Evolutionary conservation across 768 basidiomycete species (phyloP).

Genomic region (Tricholoma saponaceum): DNA sequence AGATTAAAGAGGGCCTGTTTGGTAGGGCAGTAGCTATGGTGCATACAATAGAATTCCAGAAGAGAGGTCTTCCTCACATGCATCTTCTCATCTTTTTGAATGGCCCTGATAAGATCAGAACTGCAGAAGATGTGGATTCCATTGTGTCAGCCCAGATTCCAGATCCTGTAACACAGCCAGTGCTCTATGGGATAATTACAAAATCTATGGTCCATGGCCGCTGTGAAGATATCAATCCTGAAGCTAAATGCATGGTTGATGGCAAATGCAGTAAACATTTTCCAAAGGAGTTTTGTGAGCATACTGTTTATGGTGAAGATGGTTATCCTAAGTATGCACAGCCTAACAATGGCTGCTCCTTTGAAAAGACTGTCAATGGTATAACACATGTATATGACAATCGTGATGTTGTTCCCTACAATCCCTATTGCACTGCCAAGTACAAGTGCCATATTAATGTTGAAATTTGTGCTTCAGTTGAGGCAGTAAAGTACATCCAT

Average conservation of each 20-base stretch:
- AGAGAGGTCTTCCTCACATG: too few relatives aligned
- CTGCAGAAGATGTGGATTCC: conserved; percentile 32
- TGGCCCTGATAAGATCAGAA: conserved; percentile 22
- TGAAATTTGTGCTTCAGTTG: conserved; percentile 30
- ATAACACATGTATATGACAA: conserved; percentile 27
- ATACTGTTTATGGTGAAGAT: conserved; percentile 20
- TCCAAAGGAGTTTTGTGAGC: conserved; percentile 27
- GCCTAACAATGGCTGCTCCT: conserved; percentile 26
- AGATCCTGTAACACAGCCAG: conserved; percentile 27
- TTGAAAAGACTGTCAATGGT: conserved; percentile 5
- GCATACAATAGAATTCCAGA: conserved; percentile 52
- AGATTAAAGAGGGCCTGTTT: not conserved
- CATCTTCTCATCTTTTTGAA: conserved; percentile 43
- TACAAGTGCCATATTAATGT: conserved; percentile 41
- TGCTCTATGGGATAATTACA: conserved; percentile 25
- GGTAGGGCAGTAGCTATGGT: conserved; percentile 11
- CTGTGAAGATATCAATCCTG: conserved; percentile 18
- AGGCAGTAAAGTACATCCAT: conserved; percentile 38
- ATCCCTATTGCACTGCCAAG: conserved; percentile 28
- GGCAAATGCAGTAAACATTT: conserved; percentile 33
- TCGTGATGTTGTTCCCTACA: conserved; percentile 38
- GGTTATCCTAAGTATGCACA: conserved; percentile 36
- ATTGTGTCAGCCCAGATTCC: conserved; percentile 39
- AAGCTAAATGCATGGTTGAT: conserved; percentile 30
- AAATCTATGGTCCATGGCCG: conserved; percentile 41